Evolutionary conservation across 2,329 filamentous ascomycete genomes (phyloP).

Genomic region (Diaporthe amygdali): DNA sequence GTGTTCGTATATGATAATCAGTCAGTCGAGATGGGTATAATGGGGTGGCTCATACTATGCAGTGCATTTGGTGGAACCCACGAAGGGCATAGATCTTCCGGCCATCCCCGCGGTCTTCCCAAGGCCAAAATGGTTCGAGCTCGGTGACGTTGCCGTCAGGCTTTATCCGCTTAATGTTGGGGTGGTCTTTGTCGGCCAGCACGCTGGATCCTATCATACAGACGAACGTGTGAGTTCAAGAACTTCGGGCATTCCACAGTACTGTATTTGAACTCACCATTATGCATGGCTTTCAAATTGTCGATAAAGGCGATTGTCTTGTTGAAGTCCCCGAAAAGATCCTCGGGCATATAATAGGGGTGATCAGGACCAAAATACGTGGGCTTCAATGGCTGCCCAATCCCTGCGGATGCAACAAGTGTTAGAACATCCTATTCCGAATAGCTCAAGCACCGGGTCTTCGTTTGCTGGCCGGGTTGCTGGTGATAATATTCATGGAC

Average conservation of each 20-base stretch:
- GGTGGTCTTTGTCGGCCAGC: not conserved
- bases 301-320: not conserved
- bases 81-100: not conserved
- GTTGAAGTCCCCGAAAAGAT: not conserved
- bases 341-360: not conserved
- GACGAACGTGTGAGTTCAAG: not conserved
- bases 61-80: slow-evolving; percentile 6
- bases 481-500: too few species aligned
- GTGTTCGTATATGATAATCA: not conserved
- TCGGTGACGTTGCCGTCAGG: not conserved
- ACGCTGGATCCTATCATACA: not conserved
- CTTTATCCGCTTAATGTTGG: not conserved
- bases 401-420: not conserved
- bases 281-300: not conserved
- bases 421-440: too few species aligned
- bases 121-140: not conserved
- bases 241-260: too few species aligned
- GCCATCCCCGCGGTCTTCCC: not conserved
- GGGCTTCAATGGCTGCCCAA: not conserved
- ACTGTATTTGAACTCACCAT: not conserved
- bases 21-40: too few species aligned
- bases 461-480: too few species aligned
- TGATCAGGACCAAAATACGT: not conserved
- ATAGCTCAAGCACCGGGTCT: too few species aligned
- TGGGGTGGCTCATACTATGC: not conserved